phyloP scores from a whole-genome alignment of 306 rosid species.

The Prunus armeniaca region DNA sequence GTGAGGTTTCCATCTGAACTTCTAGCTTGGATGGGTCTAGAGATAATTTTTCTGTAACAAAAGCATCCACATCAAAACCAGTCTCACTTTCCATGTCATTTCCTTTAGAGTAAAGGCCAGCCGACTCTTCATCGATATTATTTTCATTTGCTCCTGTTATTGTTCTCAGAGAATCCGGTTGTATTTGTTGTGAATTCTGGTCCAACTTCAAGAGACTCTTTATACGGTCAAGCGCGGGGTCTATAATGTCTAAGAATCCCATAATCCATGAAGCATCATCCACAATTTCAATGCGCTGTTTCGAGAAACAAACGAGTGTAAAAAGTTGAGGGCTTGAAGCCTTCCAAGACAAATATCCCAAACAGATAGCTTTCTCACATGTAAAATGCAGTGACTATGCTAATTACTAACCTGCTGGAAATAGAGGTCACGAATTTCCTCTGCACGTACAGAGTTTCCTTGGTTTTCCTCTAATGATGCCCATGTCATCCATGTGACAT shows the following conservation, averaged over 20 bases:
- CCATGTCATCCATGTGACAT: slow-evolving; percentile 98
- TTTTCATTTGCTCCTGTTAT: slow-evolving; percentile 31
- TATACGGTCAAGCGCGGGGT: slow-evolving; percentile 80
- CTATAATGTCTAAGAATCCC: slow-evolving; percentile 85
- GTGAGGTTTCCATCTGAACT: slow-evolving; percentile 48
- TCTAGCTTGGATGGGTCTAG: slow-evolving; percentile 66
- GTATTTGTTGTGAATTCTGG: slow-evolving; percentile 36
- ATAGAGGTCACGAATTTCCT: slow-evolving; percentile 86
- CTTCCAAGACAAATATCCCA: neutral
- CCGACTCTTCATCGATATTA: slow-evolving; percentile 27
- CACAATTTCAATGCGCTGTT: slow-evolving; percentile 90
- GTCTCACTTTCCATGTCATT: slow-evolving; percentile 36
- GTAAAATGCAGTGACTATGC: neutral
- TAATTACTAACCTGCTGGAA: slow-evolving; percentile 75
- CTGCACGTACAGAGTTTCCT: slow-evolving; percentile 87
- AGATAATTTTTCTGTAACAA: slow-evolving; percentile 49
- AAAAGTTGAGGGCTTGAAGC: neutral
- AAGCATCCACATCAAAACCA: slow-evolving; percentile 71
- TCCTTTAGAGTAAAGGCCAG: slow-evolving; percentile 18
- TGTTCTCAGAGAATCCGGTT: slow-evolving; percentile 28
- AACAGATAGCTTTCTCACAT: neutral
- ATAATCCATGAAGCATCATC: slow-evolving; percentile 96
- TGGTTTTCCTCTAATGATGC: slow-evolving; percentile 89
- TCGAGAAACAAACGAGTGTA: slow-evolving; percentile 21
- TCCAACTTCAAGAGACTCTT: slow-evolving; percentile 72